Base-by-base conservation (phyloP, 805 yeast species). In the Teunomyces cretensis region DNA sequence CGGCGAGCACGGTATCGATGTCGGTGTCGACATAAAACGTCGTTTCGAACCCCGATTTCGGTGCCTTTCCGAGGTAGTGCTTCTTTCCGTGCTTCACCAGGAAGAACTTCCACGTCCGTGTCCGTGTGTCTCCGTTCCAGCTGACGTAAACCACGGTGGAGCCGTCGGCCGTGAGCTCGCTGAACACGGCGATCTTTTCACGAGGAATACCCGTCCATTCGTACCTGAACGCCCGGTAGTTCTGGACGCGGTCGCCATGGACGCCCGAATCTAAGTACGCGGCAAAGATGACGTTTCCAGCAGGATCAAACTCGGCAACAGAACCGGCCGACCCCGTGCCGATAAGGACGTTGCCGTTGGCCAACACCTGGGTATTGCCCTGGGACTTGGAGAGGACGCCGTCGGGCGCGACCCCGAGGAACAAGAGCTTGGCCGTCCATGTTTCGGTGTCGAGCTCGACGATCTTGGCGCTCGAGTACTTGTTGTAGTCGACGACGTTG, bases 261-360 rank as follows among this genome's bases (percentile, higher is more conserved):
- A 43, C 44, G 4, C 61, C 68, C 4, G 71, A 64, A 41, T 66
- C 70, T 49, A 55, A 35, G 39, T 52, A 61, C 1, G 72, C 67
- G 43, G 61, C 64, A 51, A 66, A 65, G 13, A 65, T 52, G 11
- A 62, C 49, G 13, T 63, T 50, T 8, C 64, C 70, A 4, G 60
- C 49, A 8, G 32, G 31, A 45, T 60, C 55, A 41, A 50, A 63
- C 44, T 68, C 72, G 9, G 72, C 66, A n/a, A 67, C 59, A 4
- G 69, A 67, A 33, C 72, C 71, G 15, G 56, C 65, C 2, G 72
- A 64, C 4, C 72, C 74, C 70, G 72, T 67, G 42, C 62, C 65
- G 16, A 65, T 67, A 27, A 68, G 41, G 14, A 60, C 70, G 38
- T 67, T 57, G 9, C 69, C 69, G 39, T 65, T 57, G 17, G 58